Base-by-base conservation (phyloP, 108 stramenopile species). In the Aurantiochytrium sp. region DNA sequence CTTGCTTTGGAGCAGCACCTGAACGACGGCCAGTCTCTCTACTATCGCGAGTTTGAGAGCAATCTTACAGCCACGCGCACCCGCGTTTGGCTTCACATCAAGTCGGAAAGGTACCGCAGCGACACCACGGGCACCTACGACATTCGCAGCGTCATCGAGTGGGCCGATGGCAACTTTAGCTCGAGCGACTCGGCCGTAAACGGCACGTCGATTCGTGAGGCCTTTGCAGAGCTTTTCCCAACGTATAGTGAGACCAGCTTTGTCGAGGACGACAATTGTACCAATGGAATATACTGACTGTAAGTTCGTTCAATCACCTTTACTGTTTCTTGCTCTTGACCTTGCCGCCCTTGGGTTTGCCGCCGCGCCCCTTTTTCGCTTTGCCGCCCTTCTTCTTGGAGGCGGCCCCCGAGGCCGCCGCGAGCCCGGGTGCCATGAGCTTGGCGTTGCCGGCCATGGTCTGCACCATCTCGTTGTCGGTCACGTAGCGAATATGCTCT, bases 381-480 rank as follows among this genome's bases (percentile, higher is more conserved):
- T 65, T 65, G 59, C 59, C 59, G 19, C 59, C 34, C 59, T 65
- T 65, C 19, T 65, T 65, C 59, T 65, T 81, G 50, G 50, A 52
- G 19, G 73, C 73, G 1, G 73, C 73, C 17, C 45, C 30, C 19
- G 42, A 27, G 0, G 73, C 45, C 6, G 39, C 45, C 24, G 39
- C 45, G 6, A 81, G 27, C 1, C 73, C 73, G 24, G 73, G 73
- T 12, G 73, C 73, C 39, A 81, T 48, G 45, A 81, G 39, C 4
- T 81, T 81, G 39, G 32, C 73, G 24, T 81, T 81, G 2, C 92
- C 92, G 32, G 90, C 87, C 88, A 92, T 90, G 31, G 69, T 89
- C 12, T 89, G 90, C 2, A 93, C 89, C 27, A 89, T 22, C 54
- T 93, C 91, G 10, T 89, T 89, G 91, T 92, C 92, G 17, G 88